Evolutionary conservation across 1,284 basidiomycete genomes (phyloP).

Genomic region (Boletus sp.): DNA sequence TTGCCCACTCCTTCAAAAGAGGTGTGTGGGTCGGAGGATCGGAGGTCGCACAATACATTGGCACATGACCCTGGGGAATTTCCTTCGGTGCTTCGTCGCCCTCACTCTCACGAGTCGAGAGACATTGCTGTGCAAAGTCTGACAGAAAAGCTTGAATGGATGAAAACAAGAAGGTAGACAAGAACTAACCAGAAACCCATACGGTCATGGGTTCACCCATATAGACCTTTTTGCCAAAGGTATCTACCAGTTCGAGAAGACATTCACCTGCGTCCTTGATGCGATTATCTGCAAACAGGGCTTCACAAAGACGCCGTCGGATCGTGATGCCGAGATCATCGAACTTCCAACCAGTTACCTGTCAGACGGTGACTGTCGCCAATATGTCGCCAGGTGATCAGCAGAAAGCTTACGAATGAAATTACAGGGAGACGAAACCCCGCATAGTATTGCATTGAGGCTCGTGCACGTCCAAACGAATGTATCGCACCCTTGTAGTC

Average conservation of each 20-base stretch:
- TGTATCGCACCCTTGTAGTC: not conserved
- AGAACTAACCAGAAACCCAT: too few species aligned
- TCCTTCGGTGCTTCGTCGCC: not conserved
- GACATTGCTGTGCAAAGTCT: not conserved
- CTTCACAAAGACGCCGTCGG: not conserved
- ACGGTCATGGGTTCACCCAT: too few species aligned
- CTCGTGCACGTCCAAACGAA: not conserved
- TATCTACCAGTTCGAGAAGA: too few species aligned
- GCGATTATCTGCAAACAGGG: not conserved
- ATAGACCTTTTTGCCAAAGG: too few species aligned
- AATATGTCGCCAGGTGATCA: not conserved
- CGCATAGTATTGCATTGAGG: not conserved
- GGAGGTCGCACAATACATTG: not conserved
- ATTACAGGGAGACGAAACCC: not conserved
- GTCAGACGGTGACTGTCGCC: not conserved
- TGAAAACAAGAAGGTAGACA: not conserved
- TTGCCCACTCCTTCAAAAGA: not conserved
- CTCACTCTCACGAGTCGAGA: not conserved
- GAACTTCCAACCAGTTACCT: not conserved
- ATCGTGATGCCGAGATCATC: not conserved
- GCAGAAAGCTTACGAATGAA: not conserved
- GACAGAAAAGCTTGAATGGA: not conserved
- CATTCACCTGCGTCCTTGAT: not conserved
- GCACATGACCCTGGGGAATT: not conserved
- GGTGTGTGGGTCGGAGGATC: not conserved